A percentile compares a stretch with the other conserved stretches of the same genome.
Conservation (phyloP, 495 filamentous ascomycete species). For the Annulohypoxylon maeteangense region DNA sequence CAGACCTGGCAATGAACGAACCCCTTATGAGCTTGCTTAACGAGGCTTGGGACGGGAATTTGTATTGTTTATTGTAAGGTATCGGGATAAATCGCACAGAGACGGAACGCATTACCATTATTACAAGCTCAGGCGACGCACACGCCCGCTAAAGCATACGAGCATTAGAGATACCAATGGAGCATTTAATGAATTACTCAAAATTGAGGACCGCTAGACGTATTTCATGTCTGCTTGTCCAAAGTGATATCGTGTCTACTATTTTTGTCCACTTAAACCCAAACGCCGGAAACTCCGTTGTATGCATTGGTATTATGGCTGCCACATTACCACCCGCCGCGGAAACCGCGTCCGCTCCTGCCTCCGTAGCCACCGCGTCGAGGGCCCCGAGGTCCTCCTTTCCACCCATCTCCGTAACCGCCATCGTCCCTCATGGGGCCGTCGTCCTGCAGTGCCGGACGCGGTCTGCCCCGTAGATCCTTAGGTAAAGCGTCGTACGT, state of each 20-base stretch:
- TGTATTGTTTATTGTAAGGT: constrained; percentile 19
- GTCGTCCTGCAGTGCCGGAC: constrained; percentile 69
- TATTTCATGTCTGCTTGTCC: constrained; percentile 14
- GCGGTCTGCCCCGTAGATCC: constrained; percentile 74
- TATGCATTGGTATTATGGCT: constrained; percentile 25
- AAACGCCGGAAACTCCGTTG: constrained; percentile 44
- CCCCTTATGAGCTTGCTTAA: neutral
- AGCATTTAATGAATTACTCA: constrained; percentile 21
- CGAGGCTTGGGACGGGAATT: neutral
- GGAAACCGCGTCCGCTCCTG: constrained; percentile 55
- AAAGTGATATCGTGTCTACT: constrained; percentile 28
- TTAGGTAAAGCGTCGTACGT: constrained; percentile 85
- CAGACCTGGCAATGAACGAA: neutral
- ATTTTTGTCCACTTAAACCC: constrained; percentile 24
- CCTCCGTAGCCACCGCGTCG: constrained; percentile 58
- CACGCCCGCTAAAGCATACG: neutral
- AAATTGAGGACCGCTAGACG: neutral
- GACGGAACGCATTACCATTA: constrained; percentile 16
- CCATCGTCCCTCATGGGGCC: constrained; percentile 64
- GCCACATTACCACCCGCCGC: constrained; percentile 55
- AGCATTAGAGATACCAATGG: constrained; percentile 41
- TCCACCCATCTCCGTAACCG: constrained; percentile 62
- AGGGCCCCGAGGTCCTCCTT: constrained; percentile 55
- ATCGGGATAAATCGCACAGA: constrained; percentile 18
- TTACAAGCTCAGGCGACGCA: constrained; percentile 19